Evolutionary conservation across 352 stramenopile genomes (phyloP).

Genomic region (Globisporangium camurandrum): DNA sequence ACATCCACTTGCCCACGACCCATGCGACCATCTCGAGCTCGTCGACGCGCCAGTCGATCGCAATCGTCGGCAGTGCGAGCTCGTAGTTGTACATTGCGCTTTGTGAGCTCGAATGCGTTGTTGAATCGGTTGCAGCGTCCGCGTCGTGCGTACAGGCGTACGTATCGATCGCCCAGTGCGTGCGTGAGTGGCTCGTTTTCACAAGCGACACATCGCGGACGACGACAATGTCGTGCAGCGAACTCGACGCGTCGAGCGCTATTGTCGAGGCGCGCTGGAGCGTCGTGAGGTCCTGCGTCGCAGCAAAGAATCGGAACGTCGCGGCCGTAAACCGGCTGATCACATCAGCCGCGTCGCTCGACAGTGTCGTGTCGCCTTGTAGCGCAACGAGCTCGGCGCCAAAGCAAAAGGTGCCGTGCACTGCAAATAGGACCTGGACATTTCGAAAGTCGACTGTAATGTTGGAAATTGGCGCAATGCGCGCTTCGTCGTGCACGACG

Average conservation of each 20-base stretch:
- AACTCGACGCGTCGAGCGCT: slow-evolving; percentile 10
- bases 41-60: slow-evolving; percentile 35
- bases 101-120: slow-evolving; percentile 14
- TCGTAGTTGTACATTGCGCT: slow-evolving; percentile 69
- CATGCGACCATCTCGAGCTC: slow-evolving; percentile 64
- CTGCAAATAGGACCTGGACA: slow-evolving; percentile 43
- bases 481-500: slow-evolving; percentile 31
- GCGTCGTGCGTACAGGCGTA: slow-evolving; percentile 35
- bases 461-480: slow-evolving; percentile 63
- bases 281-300: slow-evolving; percentile 15
- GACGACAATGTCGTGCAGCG: slow-evolving; percentile 36
- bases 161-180: slow-evolving; percentile 31
- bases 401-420: slow-evolving; percentile 58
- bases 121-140: background rate
- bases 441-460: slow-evolving; percentile 37
- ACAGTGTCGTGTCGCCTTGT: slow-evolving; percentile 18
- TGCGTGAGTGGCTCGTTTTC: slow-evolving; percentile 45
- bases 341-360: slow-evolving; percentile 24
- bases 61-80: slow-evolving; percentile 34
- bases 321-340: slow-evolving; percentile 25
- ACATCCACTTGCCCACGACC: slow-evolving; percentile 72
- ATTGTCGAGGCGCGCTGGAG: slow-evolving; percentile 27
- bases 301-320: slow-evolving; percentile 30
- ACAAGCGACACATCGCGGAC: slow-evolving; percentile 22
- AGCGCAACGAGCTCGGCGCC: slow-evolving; percentile 32